phyloP scores from a whole-genome alignment of 352 stramenopile species.

The Aphanomyces stellatus region DNA sequence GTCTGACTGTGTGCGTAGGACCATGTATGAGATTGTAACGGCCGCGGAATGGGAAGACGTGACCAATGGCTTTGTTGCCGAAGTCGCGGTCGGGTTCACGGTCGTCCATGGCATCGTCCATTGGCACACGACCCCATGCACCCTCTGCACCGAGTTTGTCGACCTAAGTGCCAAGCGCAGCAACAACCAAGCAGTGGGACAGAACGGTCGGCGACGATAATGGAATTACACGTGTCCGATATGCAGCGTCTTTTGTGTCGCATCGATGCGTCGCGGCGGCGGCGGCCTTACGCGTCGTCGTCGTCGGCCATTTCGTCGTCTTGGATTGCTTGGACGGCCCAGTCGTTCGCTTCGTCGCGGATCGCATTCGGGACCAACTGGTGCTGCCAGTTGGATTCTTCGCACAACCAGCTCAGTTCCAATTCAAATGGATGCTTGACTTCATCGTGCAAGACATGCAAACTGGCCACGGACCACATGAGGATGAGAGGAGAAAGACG shows the following conservation, averaged over 20 bases:
- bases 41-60: constrained; percentile 71
- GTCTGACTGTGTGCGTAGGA: neutral
- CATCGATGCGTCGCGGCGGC: constrained; percentile 35
- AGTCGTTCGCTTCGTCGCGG: constrained; percentile 76
- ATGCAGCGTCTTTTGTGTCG: neutral
- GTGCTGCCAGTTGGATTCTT: constrained; percentile 94
- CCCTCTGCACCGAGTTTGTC: constrained; percentile 75
- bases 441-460: constrained; percentile 95
- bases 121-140: constrained; percentile 70
- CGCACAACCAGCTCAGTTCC: constrained; percentile 96
- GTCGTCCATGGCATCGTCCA: constrained; percentile 71
- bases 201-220: neutral
- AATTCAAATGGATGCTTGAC: constrained; percentile 98
- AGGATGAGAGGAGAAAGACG: neutral
- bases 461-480: constrained; percentile 29
- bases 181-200: constrained; percentile 13
- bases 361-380: constrained; percentile 87
- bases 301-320: constrained; percentile 84
- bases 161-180: constrained; percentile 16
- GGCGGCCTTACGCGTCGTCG: too few relatives aligned
- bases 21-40: constrained; percentile 80
- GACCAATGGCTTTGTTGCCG: constrained; percentile 65
- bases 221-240: neutral
- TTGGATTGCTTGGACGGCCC: constrained; percentile 79
- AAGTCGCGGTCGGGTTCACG: constrained; percentile 77